Evolutionary conservation across 1,284 basidiomycete species (phyloP).

Genomic region (Erythrobasidium hasegawianum): DNA sequence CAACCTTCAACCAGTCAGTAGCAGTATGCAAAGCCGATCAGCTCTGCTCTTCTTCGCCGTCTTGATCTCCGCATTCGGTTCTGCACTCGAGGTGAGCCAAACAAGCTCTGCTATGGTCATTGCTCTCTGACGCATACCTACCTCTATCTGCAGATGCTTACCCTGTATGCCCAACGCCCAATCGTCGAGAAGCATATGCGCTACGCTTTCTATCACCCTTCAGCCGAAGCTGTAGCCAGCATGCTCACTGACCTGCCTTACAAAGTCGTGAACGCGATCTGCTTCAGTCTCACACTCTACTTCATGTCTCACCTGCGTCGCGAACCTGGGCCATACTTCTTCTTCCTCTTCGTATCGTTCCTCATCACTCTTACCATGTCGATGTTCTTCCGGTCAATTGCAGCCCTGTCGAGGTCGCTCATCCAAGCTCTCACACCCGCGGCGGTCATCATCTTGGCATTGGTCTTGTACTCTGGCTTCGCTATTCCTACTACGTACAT

Average conservation of each 20-base stretch:
- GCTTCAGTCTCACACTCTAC: conserved; percentile 61
- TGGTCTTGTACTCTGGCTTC: conserved; percentile 55
- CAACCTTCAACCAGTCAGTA: conserved; percentile 65
- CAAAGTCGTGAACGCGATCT: conserved; percentile 55
- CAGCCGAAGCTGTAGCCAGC: conserved; percentile 52
- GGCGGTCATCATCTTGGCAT: conserved; percentile 45
- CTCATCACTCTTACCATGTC: conserved; percentile 52
- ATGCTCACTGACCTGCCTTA: conserved; percentile 55
- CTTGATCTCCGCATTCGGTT: conserved; percentile 53
- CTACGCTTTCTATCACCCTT: conserved; percentile 53
- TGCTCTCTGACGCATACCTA: too few relatives aligned
- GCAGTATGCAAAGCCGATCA: conserved; percentile 80
- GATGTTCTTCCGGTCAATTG: conserved; percentile 54
- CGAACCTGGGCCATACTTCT: conserved; percentile 59
- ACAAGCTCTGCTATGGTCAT: too few relatives aligned
- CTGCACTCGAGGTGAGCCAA: conserved; percentile 40
- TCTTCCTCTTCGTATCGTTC: conserved; percentile 51
- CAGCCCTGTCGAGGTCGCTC: conserved; percentile 51
- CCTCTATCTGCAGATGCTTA: too few relatives aligned
- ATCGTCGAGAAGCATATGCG: conserved; percentile 52
- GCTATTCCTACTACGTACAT: conserved; percentile 49
- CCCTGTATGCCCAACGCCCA: conserved; percentile 54
- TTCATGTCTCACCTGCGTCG: conserved; percentile 61
- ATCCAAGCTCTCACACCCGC: conserved; percentile 52
- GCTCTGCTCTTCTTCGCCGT: conserved; percentile 60